Conservation (phyloP, 441 rosid genomes). For the Eutrema salsugineum region DNA sequence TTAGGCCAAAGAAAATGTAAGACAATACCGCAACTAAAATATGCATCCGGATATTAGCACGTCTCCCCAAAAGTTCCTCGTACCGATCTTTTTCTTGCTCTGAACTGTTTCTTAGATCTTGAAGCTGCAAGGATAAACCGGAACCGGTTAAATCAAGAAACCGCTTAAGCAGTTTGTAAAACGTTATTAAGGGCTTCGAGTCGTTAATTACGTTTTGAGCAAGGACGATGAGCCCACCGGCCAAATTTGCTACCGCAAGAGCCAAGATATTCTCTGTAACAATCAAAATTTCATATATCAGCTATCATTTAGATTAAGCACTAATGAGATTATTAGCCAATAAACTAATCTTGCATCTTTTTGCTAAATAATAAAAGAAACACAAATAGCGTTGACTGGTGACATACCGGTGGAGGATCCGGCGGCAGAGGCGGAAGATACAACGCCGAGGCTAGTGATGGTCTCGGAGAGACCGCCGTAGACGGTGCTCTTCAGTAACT, state of each 20-base stretch:
- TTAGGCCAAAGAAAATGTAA: constrained; percentile 62
- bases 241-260: constrained; percentile 75
- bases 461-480: constrained; percentile 85
- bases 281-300: neutral
- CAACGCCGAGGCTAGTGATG: constrained; percentile 76
- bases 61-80: constrained; percentile 47
- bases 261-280: constrained; percentile 73
- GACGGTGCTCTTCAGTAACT: constrained; percentile 65
- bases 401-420: constrained; percentile 68
- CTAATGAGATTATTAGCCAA: neutral
- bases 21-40: constrained; percentile 46
- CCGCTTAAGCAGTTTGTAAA: neutral
- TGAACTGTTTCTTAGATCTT: constrained; percentile 45
- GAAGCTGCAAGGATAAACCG: constrained; percentile 41
- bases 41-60: constrained; percentile 46
- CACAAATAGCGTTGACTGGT: neutral
- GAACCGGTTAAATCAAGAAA: neutral
- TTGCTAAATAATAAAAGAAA: neutral
- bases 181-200: neutral
- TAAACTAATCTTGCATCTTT: neutral
- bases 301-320: neutral
- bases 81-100: constrained; percentile 43
- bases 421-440: constrained; percentile 83
- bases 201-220: constrained; percentile 53
- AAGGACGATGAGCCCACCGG: constrained; percentile 66